Percentiles rank a stretch among this genome's conserved stretches.
Conservation (phyloP, 2,329 filamentous ascomycete genomes). For the Pestalotiopsis sp. region DNA sequence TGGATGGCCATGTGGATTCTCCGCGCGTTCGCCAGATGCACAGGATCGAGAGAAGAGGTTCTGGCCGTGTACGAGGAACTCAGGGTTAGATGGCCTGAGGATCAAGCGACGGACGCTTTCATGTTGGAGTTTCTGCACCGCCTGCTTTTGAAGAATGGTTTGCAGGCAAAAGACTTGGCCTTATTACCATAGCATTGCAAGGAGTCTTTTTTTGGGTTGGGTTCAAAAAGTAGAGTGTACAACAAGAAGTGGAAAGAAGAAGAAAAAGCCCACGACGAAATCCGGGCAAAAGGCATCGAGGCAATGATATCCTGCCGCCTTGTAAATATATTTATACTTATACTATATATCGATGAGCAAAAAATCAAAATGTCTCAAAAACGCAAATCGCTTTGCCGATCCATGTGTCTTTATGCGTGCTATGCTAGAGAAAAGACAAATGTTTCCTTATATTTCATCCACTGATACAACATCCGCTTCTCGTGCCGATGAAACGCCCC, state of each 20-base stretch:
- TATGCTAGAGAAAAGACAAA: not conserved
- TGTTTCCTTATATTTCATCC: not conserved
- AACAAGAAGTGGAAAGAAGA: not conserved
- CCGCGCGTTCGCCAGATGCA: conserved; percentile 65
- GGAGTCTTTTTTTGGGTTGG: conserved; percentile 6
- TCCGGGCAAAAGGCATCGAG: not conserved
- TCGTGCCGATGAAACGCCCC: not conserved
- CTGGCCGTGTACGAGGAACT: conserved; percentile 57
- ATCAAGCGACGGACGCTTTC: conserved; percentile 43
- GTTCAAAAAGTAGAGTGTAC: conserved; percentile 11
- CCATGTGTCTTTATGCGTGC: not conserved
- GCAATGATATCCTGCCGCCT: not conserved
- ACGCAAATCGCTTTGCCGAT: not conserved
- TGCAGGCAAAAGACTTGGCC: conserved; percentile 9
- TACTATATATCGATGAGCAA: not conserved
- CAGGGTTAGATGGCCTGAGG: conserved; percentile 49
- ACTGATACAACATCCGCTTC: not conserved
- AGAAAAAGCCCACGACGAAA: not conserved
- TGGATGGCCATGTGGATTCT: conserved; percentile 67
- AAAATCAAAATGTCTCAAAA: not conserved
- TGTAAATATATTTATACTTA: not conserved
- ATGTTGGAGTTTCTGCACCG: conserved; percentile 49
- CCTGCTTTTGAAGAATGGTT: conserved; percentile 38
- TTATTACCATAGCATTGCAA: conserved; percentile 6
- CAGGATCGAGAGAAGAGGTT: conserved; percentile 48